Evolutionary conservation across 768 basidiomycete species (phyloP), one percentile per base, ranked within the genome.

Genomic region (Symmetrospora coprosmae): DNA sequence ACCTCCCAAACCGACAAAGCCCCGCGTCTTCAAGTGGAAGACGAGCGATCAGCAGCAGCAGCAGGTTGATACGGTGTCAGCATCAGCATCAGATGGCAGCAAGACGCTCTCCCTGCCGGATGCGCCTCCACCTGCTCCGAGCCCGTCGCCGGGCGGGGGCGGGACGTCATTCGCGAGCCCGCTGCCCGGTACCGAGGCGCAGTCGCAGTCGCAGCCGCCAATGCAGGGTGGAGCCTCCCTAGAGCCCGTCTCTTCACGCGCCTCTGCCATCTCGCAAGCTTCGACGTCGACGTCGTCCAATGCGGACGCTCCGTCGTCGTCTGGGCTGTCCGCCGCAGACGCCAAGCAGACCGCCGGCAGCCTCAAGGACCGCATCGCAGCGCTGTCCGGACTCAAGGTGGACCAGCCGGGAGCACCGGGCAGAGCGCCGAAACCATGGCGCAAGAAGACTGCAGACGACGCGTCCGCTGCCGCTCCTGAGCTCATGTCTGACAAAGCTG

Each of bases 21-120:
- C 55, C 28, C 28, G 33, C 11, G 55, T 35, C 23, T 58, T 58
- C 55, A 58, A 58, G 31, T 58, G 55, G 55, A 58, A 58, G 43
- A 58, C 55, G n/a, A 58, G 55, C 31, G 34, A 35, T 35, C 41
- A 58, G 43, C 14, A 23, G 7, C 25, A 31, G 2, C 27, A 38
- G 31, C 23, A 14, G 4, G 25, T 28, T 23, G 40, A 43, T 27
- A 39, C n/a, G n/a, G n/a, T n/a, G n/a, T n/a, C n/a, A n/a, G n/a
- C n/a, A n/a, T n/a, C n/a, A n/a, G n/a, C n/a, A n/a, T n/a, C n/a
- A n/a, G n/a, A n/a, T n/a, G n/a, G 27, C 25, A 30, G 16, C 55
- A 58, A 58, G 43, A 47, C 37, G 17, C 41, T 38, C 8, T 9
- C 21, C 46, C 28, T 58, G 8, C 8, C 39, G 30, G 55, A 58